A percentile compares a stretch with the other conserved stretches of the same genome.
These are phyloP conservation scores for Parathielavia hyrcaniae DNA, from an alignment of 495 filamentous ascomycete species.

Conservation along the genomic window DNA sequence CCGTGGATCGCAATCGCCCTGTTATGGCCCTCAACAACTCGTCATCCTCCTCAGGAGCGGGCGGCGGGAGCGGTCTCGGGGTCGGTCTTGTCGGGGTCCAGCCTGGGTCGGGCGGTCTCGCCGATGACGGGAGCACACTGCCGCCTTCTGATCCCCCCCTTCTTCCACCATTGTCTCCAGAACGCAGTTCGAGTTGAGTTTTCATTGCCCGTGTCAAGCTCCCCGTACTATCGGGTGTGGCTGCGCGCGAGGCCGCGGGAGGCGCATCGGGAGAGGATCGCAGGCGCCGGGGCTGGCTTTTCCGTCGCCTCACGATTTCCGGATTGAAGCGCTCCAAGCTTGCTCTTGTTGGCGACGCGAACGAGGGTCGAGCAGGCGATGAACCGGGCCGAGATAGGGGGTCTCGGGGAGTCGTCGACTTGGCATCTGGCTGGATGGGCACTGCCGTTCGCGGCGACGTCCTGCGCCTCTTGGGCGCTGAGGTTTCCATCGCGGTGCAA, in stretches of 20 bases:
- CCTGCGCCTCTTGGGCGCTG: constrained; percentile 59
- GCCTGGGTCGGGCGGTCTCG: constrained; percentile 23
- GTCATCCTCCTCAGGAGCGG: constrained; percentile 38
- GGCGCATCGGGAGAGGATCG: constrained; percentile 27
- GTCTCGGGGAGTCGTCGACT: constrained; percentile 22
- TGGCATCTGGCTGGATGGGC: constrained; percentile 24
- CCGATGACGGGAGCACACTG: constrained; percentile 37
- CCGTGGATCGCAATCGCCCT: constrained; percentile 30
- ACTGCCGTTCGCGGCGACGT: constrained; percentile 46
- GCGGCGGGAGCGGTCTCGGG: constrained; percentile 38
- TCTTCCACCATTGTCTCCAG: constrained; percentile 16
- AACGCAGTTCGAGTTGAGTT: constrained; percentile 16
- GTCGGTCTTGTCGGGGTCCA: constrained; percentile 32
- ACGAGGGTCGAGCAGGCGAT: constrained; percentile 46
- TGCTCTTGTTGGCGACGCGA: constrained; percentile 59
- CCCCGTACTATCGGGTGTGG: constrained; percentile 25
- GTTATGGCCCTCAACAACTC: constrained; percentile 41
- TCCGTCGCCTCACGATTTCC: constrained; percentile 48
- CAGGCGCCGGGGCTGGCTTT: constrained; percentile 31
- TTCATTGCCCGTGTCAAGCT: constrained; percentile 15
- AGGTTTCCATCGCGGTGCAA: constrained; percentile 43
- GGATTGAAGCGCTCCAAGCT: constrained; percentile 60
- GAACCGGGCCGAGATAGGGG: constrained; percentile 1
- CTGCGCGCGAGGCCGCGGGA: constrained; percentile 23
- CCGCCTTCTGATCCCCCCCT: constrained; percentile 32